Conservation (phyloP, 2,329 filamentous ascomycete species). For the Xylariales sp. region DNA sequence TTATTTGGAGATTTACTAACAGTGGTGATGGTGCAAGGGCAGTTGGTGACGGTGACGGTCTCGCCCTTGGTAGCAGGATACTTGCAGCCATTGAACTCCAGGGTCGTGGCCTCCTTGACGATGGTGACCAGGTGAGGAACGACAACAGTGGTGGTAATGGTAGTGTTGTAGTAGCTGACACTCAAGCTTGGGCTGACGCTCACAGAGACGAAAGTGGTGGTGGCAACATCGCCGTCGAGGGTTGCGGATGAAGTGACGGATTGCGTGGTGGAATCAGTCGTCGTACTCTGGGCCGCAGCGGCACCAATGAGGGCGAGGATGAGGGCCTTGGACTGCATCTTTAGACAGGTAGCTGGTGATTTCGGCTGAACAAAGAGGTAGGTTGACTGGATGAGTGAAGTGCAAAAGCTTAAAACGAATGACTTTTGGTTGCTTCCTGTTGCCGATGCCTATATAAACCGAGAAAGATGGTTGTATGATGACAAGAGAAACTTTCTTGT, state of each 20-base stretch:
- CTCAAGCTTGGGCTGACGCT: conserved; percentile 5
- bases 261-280: conserved; percentile 2
- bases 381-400: too few relatives aligned
- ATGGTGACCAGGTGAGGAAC: conserved; percentile 19
- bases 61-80: conserved; percentile 52
- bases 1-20: too few relatives aligned
- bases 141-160: conserved; percentile 17
- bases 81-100: conserved; percentile 44
- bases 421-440: too few relatives aligned
- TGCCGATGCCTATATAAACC: too few relatives aligned
- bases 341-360: too few relatives aligned
- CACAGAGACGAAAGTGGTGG: conserved; percentile 4
- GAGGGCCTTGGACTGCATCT: conserved; percentile 25
- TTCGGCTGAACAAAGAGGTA: too few relatives aligned
- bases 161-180: conserved; percentile 22
- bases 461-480: too few relatives aligned
- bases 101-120: conserved; percentile 44
- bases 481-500: too few relatives aligned
- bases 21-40: conserved; percentile 42
- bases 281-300: conserved; percentile 12
- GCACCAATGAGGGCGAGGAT: conserved; percentile 18
- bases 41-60: conserved; percentile 51
- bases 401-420: too few relatives aligned
- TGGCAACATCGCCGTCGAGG: conserved; percentile 7
- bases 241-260: neutral